Conservation (phyloP, 2,329 filamentous ascomycete species). For the Colletotrichum graminicola region DNA sequence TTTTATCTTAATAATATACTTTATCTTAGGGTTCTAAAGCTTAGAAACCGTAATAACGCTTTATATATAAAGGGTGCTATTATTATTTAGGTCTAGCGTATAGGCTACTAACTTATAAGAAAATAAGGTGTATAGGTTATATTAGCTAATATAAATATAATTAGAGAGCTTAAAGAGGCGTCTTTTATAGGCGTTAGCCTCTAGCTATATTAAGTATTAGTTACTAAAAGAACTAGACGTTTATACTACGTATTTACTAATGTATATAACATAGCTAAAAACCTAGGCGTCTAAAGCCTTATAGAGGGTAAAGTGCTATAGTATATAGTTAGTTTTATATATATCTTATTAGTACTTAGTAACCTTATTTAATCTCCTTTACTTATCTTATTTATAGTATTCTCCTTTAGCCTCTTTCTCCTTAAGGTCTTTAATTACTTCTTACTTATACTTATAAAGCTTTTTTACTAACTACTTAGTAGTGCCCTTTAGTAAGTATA, state of each 20-base stretch:
- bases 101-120: accelerated
- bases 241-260: neutral
- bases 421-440: too few species aligned
- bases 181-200: neutral
- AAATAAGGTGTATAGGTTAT: neutral
- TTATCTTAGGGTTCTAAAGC: neutral
- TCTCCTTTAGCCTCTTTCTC: too few species aligned
- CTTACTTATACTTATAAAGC: too few species aligned
- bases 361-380: too few species aligned
- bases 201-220: neutral
- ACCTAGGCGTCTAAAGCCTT: neutral
- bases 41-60: neutral
- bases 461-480: too few species aligned
- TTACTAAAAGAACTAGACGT: neutral
- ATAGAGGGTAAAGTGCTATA: neutral
- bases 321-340: too few species aligned
- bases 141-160: neutral
- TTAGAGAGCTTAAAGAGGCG: neutral
- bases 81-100: neutral
- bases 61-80: neutral
- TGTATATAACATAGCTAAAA: neutral
- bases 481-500: too few species aligned
- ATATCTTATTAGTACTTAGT: too few species aligned
- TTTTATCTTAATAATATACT: neutral
- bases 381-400: too few species aligned